Base-by-base conservation (phyloP, 352 stramenopile genomes). In the Pilasporangium apinafurcum region DNA sequence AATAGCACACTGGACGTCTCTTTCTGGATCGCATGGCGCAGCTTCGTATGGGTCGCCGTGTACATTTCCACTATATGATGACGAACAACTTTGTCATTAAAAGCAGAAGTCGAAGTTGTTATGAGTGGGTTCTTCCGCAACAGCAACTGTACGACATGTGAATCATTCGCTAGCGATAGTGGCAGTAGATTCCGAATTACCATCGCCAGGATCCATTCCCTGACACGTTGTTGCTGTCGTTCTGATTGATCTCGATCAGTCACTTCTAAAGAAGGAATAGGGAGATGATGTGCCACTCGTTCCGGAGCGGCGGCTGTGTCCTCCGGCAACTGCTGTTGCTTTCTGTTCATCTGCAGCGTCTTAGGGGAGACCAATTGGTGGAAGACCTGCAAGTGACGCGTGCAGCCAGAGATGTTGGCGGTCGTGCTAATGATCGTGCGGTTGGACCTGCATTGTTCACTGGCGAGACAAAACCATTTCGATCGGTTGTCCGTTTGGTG, bases 401-500 rank as follows among this genome's bases (percentile, higher is more conserved):
- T 59, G 38, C 51, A 56, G 21, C 51, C 51, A 12, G 51, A 59
- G 10, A 53, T 56, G 40, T 59, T 59, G 30, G 51, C 45, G 16
- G 31, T 40, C 17, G 51, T 59, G 51, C 51, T 55, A 46, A 59
- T 59, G 29, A 29, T 50, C 25, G 51, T 59, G 29, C 32, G 31
- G 34, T 56, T 55, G 27, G 51, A 44, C 25, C 51, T 44, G 38
- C 51, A 56, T 30, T 55, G 45, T 18, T 38, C 26, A 20, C 45
- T 55, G 33, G 51, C 51, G 31, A 59, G 46, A 35, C 51, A 59
- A 34, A 59, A 59, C 51, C 51, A 59, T 34, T 59, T 44, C 14
- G 51, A 51, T 39, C 51, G 48, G 37, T 33, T 32, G 9, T 26
- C 38, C 16, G 16, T 34, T 8, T 22, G 31, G 17, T 20, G 32